Evolutionary conservation across 306 rosid genomes (phyloP), one percentile per base, ranked within the genome.

Genomic region (Cicer cuneatum): DNA sequence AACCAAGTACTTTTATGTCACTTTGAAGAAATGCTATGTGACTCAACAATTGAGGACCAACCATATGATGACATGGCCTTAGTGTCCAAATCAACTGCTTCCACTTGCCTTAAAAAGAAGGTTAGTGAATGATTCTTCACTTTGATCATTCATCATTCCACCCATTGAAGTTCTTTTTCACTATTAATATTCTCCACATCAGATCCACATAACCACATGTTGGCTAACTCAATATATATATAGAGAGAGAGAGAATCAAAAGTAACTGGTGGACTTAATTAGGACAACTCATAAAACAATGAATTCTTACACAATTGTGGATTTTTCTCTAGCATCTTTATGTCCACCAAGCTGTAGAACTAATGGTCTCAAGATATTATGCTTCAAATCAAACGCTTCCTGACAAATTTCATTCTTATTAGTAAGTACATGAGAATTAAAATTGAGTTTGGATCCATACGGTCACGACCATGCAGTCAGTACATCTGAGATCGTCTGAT

Each of bases 11-110:
- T 66, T 42, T 61, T 53, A 56, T 57, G 67, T 67, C 73, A 76
- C 80, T 56, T 16, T 38, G 56, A 62, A 68, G 75, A 73, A 81
- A 82, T 83, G 85, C 76, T 75, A 2, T 75, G 58, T 78, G 87
- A 82, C 78, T 78, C 69, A 60, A 73, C 80, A 71, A 63, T 24
- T 71, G 18, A 8, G 35, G 24, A 81, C 79, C 70, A 81, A 43
- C 81, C 82, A 86, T 75, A 73, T 41, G 73, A 64, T 80, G 90
- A 76, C 84, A 72, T 46, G 83, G 79, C 72, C 71, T 52, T 48
- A 57, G 58, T 73, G 88, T 69, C 77, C 80, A 46, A 21, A 76
- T 82, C 80, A 79, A 47, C 64, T 74, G 66, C 74, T 76, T 84
- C 90, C 86, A 86, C 84, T 79, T 74, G 63, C 76, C 80, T 6